Conservation (phyloP, 805 yeast species). For the Starmera dryadoides region DNA sequence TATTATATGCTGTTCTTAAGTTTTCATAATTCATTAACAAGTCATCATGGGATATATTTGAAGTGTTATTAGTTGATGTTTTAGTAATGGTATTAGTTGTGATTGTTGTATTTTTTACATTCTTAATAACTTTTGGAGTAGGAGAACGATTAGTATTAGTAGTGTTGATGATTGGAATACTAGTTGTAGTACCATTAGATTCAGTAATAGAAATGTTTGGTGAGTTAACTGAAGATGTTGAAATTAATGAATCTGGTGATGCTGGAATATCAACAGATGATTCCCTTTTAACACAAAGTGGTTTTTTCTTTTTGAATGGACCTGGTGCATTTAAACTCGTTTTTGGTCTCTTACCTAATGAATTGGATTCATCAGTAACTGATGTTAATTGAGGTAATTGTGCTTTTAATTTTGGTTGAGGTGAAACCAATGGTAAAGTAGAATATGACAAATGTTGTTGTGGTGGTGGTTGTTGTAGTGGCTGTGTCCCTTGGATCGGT, state of each 20-base stretch:
- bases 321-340: not conserved
- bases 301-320: not conserved
- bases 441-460: too few relatives aligned
- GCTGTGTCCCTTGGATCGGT: not conserved
- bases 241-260: constrained; percentile 29
- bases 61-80: constrained; percentile 19
- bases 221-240: constrained; percentile 17
- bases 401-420: not conserved
- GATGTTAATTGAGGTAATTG: not conserved
- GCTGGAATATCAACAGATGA: constrained; percentile 9
- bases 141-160: not conserved
- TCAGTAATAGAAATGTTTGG: constrained; percentile 6
- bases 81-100: constrained; percentile 24
- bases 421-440: not conserved
- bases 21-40: constrained; percentile 23
- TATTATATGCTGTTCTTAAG: constrained; percentile 25
- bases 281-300: not conserved
- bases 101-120: constrained; percentile 5
- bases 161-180: not conserved
- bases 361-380: not conserved
- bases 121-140: not conserved
- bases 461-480: not conserved
- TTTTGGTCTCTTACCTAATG: not conserved
- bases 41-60: constrained; percentile 12
- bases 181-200: constrained; percentile 7